These are phyloP conservation scores for Lasiodiplodia gonubiensis DNA, from an alignment of 2,329 filamentous ascomycete species.

Conservation along the genomic window DNA sequence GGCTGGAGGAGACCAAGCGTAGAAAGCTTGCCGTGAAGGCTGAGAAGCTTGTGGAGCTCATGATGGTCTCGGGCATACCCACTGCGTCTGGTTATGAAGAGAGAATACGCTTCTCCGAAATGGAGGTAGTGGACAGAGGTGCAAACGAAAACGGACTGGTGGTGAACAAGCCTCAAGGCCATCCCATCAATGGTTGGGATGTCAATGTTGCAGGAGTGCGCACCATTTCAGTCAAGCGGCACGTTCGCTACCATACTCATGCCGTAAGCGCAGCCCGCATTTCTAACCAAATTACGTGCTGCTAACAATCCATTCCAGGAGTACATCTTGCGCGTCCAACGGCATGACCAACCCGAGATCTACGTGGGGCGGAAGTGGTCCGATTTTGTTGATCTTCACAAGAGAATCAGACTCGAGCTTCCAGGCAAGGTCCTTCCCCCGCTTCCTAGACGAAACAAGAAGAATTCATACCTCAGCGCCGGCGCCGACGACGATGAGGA, in stretches of 20 bases:
- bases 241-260: slow-evolving; percentile 88
- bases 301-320: slow-evolving; percentile 60
- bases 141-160: slow-evolving; percentile 90
- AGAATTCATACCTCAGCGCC: slow-evolving; percentile 65
- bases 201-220: slow-evolving; percentile 92
- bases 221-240: slow-evolving; percentile 79
- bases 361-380: slow-evolving; percentile 87
- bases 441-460: slow-evolving; percentile 90
- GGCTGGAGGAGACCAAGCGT: slow-evolving; percentile 93
- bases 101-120: slow-evolving; percentile 92
- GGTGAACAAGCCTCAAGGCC: slow-evolving; percentile 85
- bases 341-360: slow-evolving; percentile 73
- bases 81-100: slow-evolving; percentile 98
- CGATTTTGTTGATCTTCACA: slow-evolving; percentile 82
- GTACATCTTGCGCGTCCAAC: slow-evolving; percentile 86
- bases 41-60: slow-evolving; percentile 93
- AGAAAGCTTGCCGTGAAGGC: slow-evolving; percentile 90
- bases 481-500: slow-evolving; percentile 72
- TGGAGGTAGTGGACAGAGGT: slow-evolving; percentile 93
- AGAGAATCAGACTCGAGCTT: slow-evolving; percentile 78
- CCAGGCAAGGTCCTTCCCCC: slow-evolving; percentile 89
- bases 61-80: slow-evolving; percentile 98
- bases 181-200: slow-evolving; percentile 95
- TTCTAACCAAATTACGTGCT: neutral
- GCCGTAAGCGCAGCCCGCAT: slow-evolving; percentile 62